A percentile compares a stretch with the other conserved stretches of the same genome.
Conservation (phyloP, 495 filamentous ascomycete species). For the Tuber calosporum region DNA sequence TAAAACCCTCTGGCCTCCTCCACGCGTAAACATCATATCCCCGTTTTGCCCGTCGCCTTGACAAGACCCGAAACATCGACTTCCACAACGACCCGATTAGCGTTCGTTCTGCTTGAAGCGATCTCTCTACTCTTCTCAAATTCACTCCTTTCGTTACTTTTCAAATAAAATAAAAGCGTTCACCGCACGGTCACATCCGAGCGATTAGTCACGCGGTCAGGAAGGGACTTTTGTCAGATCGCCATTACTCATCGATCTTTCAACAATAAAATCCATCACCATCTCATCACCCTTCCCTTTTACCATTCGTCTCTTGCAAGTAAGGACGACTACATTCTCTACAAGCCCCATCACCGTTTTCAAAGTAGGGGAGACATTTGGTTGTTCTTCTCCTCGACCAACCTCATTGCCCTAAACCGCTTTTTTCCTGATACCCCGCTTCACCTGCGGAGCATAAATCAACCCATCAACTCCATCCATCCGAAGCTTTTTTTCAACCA, state of each 20-base stretch:
- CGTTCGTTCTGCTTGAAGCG: conserved; percentile 29
- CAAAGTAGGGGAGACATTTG: conserved; percentile 84
- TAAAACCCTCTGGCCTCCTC: conserved; percentile 40
- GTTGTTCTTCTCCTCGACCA: conserved; percentile 77
- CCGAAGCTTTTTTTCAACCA: conserved; percentile 11
- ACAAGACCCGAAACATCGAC: conserved; percentile 3
- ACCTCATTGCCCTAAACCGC: conserved; percentile 13
- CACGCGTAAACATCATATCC: conserved; percentile 37
- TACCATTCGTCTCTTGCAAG: not conserved
- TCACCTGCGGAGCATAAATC: conserved; percentile 33
- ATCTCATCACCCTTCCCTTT: not conserved
- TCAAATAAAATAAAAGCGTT: too few relatives aligned
- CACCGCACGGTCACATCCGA: not conserved
- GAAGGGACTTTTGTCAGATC: not conserved
- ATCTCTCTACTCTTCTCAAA: conserved; percentile 4
- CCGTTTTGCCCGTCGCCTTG: conserved; percentile 32
- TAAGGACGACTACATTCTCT: not conserved
- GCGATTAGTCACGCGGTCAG: conserved; percentile 3
- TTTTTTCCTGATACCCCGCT: conserved; percentile 7
- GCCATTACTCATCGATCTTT: conserved; percentile 2
- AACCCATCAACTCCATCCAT: conserved; percentile 12
- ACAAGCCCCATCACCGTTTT: not conserved
- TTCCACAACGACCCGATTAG: conserved; percentile 30
- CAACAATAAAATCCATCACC: not conserved
- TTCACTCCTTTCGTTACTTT: not conserved